Base-by-base conservation (phyloP, 129 eudicot species). In the Artemisia tridentata region DNA sequence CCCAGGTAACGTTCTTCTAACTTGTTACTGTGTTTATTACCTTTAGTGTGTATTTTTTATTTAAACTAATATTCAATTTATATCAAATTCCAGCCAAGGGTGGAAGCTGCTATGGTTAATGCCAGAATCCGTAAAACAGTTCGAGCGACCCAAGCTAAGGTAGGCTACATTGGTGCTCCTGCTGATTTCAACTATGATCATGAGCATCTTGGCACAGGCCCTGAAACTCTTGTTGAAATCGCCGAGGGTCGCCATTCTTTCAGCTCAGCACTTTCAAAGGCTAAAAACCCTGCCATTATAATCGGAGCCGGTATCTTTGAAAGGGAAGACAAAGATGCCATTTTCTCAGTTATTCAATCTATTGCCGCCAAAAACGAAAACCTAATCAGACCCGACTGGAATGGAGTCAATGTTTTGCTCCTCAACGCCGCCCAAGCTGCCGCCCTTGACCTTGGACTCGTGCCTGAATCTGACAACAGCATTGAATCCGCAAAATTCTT, bases 381-480 rank as follows among this genome's bases (percentile, higher is more conserved):
- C 54, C 77, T 84, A 16, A 77, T 95, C 55, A 74, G 89, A 56
- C 93, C 99, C 0, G 97, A 95, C 20, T 95, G 99, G 99, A 95
- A 95, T 12, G 99, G 99, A 7, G 72, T 95, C 76, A 95, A 95
- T 5, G 80, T 82, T 10, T 65, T 95, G 67, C 91, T 95, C 56
- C 85, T 90, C 10, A 87, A 95, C 57, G 99, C 99, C 11, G 90
- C 99, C 72, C 99, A 95, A 86, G 97, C 99, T 20, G 99, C 99
- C 13, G 91, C 99, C 21, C 90, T 95, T 3, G 99, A 95, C 85
- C 95, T 92, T 7, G 98, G 96, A 11, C 97, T 93, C 20, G 92
- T 85, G 29, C 89, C 97, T 0, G 97, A 93, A 80, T 82, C 97
- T 11, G 96, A 84, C 57, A 84, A 81, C 31, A 74, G 87, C 83